Conservation (phyloP, 495 filamentous ascomycete species). For the Penicillium subrubescens region DNA sequence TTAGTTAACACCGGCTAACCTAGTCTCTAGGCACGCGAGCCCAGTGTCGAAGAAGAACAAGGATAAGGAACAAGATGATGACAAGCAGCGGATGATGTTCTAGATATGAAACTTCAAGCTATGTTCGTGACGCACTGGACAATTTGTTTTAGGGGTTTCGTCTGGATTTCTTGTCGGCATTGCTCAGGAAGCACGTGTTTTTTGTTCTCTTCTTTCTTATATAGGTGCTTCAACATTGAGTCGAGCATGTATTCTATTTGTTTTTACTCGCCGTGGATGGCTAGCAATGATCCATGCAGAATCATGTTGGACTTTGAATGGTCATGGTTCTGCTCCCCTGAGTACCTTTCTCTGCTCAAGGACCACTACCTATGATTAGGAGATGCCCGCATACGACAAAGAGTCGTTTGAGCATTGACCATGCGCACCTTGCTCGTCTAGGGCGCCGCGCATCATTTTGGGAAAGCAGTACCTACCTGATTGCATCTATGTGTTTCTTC, state of each 20-base stretch:
- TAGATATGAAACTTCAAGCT: conserved; percentile 1
- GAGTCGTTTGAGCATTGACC: too few species aligned
- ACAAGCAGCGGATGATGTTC: conserved; percentile 38
- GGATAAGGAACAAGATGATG: conserved; percentile 28
- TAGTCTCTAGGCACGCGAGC: conserved; percentile 58
- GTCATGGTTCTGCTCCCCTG: neutral
- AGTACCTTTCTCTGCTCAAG: neutral
- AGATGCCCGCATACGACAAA: too few species aligned
- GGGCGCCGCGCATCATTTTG: too few species aligned
- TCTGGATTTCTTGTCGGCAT: conserved; percentile 11
- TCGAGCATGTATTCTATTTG: conserved; percentile 28
- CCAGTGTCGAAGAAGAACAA: conserved; percentile 59
- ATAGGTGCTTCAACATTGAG: conserved; percentile 8
- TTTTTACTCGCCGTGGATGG: conserved; percentile 8
- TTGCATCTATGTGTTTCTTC: too few species aligned
- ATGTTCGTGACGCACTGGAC: conserved; percentile 1
- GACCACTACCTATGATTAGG: too few species aligned
- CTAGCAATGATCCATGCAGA: conserved; percentile 2
- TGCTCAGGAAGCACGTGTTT: conserved; percentile 30
- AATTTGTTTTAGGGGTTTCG: conserved; percentile 2
- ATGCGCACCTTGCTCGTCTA: too few species aligned
- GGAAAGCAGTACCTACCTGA: too few species aligned
- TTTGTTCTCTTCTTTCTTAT: conserved; percentile 13
- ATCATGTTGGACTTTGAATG: conserved; percentile 7
- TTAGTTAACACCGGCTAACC: conserved; percentile 14